Evolutionary conservation across 2,329 filamentous ascomycete species (phyloP).

Genomic region (Xylaria sp.): DNA sequence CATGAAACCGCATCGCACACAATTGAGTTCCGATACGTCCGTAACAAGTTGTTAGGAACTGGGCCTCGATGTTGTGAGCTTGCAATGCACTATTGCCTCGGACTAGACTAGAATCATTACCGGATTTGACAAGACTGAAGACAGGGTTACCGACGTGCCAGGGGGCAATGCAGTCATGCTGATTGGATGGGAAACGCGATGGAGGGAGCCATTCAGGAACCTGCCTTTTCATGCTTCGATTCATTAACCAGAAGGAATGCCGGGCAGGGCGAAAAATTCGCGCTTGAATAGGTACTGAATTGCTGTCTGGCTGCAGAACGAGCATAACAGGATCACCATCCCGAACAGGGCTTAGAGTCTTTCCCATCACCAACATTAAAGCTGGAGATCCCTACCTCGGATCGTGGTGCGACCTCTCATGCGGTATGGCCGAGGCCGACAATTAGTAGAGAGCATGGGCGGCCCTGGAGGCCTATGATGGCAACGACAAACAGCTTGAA

Average conservation of each 20-base stretch:
- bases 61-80: background rate
- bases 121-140: background rate
- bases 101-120: background rate
- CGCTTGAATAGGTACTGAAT: background rate
- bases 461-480: conserved; percentile 8
- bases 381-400: conserved; percentile 3
- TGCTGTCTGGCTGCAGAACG: conserved; percentile 22
- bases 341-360: conserved; percentile 27
- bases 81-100: background rate
- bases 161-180: background rate
- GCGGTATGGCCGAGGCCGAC: conserved; percentile 6
- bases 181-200: conserved; percentile 36
- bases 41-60: background rate
- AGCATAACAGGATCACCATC: conserved; percentile 6
- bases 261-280: background rate
- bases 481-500: background rate
- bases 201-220: conserved; percentile 8
- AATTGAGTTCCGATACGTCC: conserved; percentile 1
- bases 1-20: background rate
- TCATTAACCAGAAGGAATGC: conserved; percentile 1
- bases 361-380: conserved; percentile 1
- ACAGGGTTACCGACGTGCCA: background rate
- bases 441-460: background rate
- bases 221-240: background rate
- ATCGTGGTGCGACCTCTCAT: conserved; percentile 10